Evolutionary conservation across 2,329 filamentous ascomycete species (phyloP).

Genomic region (Drechslerella dactyloides): DNA sequence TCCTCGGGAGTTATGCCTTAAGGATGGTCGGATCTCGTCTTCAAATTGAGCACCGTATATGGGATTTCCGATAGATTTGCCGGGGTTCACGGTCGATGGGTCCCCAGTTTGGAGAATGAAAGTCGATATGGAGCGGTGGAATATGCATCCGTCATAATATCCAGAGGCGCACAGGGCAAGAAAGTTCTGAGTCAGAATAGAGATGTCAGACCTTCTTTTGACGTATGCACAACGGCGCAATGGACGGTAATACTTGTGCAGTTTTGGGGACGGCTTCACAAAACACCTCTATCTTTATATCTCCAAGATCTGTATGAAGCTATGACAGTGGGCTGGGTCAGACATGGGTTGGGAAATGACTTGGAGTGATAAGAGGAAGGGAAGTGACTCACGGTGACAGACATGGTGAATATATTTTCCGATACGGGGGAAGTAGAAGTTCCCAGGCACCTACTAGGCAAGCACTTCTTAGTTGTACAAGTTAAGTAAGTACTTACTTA

Average conservation of each 20-base stretch:
- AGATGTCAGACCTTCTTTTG: slow-evolving; percentile 5
- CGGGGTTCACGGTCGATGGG: slow-evolving; percentile 65
- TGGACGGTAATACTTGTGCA: slow-evolving; percentile 68
- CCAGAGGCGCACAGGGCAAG: slow-evolving; percentile 80
- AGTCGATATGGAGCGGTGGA: slow-evolving; percentile 78
- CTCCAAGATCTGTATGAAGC: slow-evolving; percentile 85
- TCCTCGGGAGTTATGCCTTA: slow-evolving; percentile 72
- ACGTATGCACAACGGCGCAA: too few species aligned
- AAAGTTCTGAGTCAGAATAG: slow-evolving; percentile 70
- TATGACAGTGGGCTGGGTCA: background rate
- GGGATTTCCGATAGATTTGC: slow-evolving; percentile 60
- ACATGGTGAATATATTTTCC: slow-evolving; percentile 14
- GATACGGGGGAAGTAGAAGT: too few species aligned
- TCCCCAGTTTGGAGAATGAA: slow-evolving; percentile 83
- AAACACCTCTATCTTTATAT: slow-evolving; percentile 94
- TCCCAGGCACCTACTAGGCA: too few species aligned
- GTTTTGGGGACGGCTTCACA: slow-evolving; percentile 94
- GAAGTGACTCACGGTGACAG: slow-evolving; percentile 23
- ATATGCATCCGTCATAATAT: slow-evolving; percentile 76
- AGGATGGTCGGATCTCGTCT: slow-evolving; percentile 76
- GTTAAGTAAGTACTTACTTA: too few species aligned
- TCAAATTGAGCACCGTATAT: slow-evolving; percentile 78
- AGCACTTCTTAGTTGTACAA: background rate
- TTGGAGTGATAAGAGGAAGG: background rate
- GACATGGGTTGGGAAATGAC: background rate